phyloP scores from a whole-genome alignment of 176 grass and related monocot species.

The Carex myosuroides region DNA sequence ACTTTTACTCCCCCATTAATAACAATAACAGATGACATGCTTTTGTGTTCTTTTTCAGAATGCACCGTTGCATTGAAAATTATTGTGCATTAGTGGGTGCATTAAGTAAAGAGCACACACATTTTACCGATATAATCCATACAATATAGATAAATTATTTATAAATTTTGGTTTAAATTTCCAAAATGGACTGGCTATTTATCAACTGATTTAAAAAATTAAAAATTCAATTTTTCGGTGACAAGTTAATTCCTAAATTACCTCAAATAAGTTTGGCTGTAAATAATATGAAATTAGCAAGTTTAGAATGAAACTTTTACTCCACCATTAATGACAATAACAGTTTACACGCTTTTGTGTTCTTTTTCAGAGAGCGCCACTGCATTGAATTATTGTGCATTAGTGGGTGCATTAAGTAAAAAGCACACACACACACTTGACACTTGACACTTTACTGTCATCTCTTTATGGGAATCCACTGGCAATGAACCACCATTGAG shows the following conservation, averaged over 20 bases:
- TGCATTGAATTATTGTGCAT: conserved; percentile 2
- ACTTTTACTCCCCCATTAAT: background rate
- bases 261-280: background rate
- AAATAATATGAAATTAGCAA: background rate
- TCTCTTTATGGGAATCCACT: conserved; percentile 20
- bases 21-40: background rate
- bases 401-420: conserved; percentile 17
- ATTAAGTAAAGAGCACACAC: conserved; percentile 6
- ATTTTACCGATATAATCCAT: background rate
- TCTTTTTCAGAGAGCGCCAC: background rate
- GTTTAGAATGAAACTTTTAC: background rate
- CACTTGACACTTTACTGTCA: conserved; percentile 4
- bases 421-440: background rate
- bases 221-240: background rate
- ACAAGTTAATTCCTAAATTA: background rate
- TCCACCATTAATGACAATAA: background rate
- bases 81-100: background rate
- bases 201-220: background rate
- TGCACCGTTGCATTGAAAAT: background rate
- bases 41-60: background rate
- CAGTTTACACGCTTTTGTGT: background rate
- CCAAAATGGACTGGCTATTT: no score
- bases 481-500: conserved; percentile 8
- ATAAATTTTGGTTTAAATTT: no score
- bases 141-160: no score